Conservation (phyloP, 495 filamentous ascomycete genomes). For the Talaromyces stipitatus region DNA sequence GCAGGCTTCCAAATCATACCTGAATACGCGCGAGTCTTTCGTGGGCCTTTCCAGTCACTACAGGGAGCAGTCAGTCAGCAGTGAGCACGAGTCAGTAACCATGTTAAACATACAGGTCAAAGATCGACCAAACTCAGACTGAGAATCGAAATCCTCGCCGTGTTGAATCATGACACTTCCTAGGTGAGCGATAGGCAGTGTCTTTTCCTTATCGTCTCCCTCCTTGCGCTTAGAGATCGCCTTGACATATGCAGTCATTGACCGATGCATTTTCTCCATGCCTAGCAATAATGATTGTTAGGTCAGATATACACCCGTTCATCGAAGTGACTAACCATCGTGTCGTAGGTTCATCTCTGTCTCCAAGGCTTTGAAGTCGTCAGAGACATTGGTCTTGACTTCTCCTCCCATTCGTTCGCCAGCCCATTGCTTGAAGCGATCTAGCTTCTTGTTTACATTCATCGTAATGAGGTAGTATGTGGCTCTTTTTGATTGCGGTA, state of each 20-base stretch:
- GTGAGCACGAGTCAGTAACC: background rate
- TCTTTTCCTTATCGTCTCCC: slow-evolving; percentile 78
- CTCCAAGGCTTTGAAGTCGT: slow-evolving; percentile 91
- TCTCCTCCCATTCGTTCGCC: slow-evolving; percentile 96
- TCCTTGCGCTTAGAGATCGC: slow-evolving; percentile 82
- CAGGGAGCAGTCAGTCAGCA: slow-evolving; percentile 1
- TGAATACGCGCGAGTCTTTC: slow-evolving; percentile 84
- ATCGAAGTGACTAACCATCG: slow-evolving; percentile 56
- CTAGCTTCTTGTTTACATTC: slow-evolving; percentile 95
- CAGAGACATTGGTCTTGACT: slow-evolving; percentile 77
- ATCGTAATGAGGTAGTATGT: slow-evolving; percentile 30
- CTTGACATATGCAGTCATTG: slow-evolving; percentile 85
- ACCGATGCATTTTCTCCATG: slow-evolving; percentile 84
- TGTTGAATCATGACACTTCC: slow-evolving; percentile 85
- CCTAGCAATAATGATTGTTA: slow-evolving; percentile 41
- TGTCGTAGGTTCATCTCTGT: slow-evolving; percentile 87
- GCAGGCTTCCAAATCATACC: background rate
- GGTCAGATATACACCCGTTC: background rate
- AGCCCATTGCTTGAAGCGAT: slow-evolving; percentile 97
- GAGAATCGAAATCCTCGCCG: slow-evolving; percentile 86
- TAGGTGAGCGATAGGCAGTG: slow-evolving; percentile 69
- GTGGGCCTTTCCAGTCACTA: slow-evolving; percentile 75
- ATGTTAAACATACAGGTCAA: slow-evolving; percentile 56
- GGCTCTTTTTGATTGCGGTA: background rate
- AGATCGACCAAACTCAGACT: slow-evolving; percentile 90